Evolutionary conservation across 73 alveolate species (phyloP).

Genomic region (Loxodes magnus): DNA sequence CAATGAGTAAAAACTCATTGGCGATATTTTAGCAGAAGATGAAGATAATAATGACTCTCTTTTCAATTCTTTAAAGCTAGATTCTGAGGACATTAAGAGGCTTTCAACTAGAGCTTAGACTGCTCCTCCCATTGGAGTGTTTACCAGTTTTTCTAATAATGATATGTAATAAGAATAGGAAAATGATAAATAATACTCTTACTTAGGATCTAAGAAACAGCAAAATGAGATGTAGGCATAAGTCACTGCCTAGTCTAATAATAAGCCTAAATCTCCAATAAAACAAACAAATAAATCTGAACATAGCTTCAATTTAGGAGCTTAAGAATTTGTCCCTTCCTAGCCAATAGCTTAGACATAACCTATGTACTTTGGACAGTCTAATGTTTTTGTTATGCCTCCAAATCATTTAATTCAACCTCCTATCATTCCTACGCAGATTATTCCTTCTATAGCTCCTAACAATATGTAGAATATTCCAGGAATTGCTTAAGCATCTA

Average conservation of each 20-base stretch:
- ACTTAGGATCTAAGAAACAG: constrained; percentile 8
- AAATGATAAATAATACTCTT: constrained; percentile 5
- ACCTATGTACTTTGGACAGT: too few relatives aligned
- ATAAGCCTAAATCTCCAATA: constrained; percentile 4
- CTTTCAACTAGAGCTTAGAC: constrained; percentile 11
- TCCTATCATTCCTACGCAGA: too few relatives aligned
- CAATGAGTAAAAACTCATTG: constrained; percentile 25
- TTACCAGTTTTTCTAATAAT: constrained; percentile 12
- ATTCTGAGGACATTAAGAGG: constrained; percentile 10
- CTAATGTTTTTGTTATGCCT: too few relatives aligned
- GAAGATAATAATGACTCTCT: constrained; percentile 9
- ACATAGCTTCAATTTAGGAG: background rate
- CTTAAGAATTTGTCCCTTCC: constrained; percentile 12
- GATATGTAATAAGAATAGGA: constrained; percentile 12
- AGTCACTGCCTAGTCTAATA: background rate
- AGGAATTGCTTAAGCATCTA: constrained; percentile 14
- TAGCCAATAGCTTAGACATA: too few relatives aligned
- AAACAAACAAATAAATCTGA: too few relatives aligned
- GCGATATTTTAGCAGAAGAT: constrained; percentile 39
- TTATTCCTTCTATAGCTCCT: background rate
- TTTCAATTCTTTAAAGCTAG: constrained; percentile 1
- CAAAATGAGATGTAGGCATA: background rate
- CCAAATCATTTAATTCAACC: too few relatives aligned
- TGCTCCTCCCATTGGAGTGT: constrained; percentile 15
- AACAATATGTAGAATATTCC: constrained; percentile 12